Conservation (phyloP, 2,329 filamentous ascomycete genomes). For the Aspergillus carbonarius region DNA sequence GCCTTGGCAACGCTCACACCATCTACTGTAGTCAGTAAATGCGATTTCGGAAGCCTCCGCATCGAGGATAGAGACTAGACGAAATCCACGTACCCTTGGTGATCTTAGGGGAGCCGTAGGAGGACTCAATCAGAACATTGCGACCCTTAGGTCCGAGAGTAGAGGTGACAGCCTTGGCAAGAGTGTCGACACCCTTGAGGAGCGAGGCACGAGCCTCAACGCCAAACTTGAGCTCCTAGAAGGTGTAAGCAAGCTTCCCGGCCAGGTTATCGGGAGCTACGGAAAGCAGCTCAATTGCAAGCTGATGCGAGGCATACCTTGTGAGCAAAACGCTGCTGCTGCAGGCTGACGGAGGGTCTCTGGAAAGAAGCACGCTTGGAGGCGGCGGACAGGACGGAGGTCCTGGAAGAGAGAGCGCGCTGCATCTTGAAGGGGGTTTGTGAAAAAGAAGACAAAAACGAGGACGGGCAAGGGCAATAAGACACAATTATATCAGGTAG, state of each 20-base stretch:
- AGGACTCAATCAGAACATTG: slow-evolving; percentile 97
- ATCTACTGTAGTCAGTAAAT: slow-evolving; percentile 53
- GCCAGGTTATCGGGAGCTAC: slow-evolving; percentile 21
- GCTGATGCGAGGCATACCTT: slow-evolving; percentile 64
- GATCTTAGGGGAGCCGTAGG: slow-evolving; percentile 98
- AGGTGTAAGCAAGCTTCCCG: slow-evolving; percentile 29
- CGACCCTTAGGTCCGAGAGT: slow-evolving; percentile 97
- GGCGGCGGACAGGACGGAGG: slow-evolving; percentile 70
- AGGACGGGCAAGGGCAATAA: slow-evolving; percentile 21
- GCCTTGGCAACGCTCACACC: slow-evolving; percentile 88
- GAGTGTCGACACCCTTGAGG: slow-evolving; percentile 90
- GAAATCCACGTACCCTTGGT: slow-evolving; percentile 79
- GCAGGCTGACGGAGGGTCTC: slow-evolving; percentile 67
- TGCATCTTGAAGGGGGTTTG: slow-evolving; percentile 69
- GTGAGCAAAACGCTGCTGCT: slow-evolving; percentile 95
- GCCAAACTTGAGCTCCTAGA: slow-evolving; percentile 94
- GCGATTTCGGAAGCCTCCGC: background rate
- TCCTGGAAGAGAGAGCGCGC: slow-evolving; percentile 84
- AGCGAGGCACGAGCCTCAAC: slow-evolving; percentile 89
- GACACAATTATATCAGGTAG: slow-evolving; percentile 23
- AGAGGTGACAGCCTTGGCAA: slow-evolving; percentile 92
- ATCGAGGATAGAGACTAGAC: slow-evolving; percentile 6
- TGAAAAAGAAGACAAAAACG: slow-evolving; percentile 22
- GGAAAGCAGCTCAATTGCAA: slow-evolving; percentile 11
- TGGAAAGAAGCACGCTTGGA: slow-evolving; percentile 57